Percentiles rank a stretch among this genome's conserved stretches.
phyloP scores from a whole-genome alignment of 2,329 filamentous ascomycete species.

The Trichoderma cornu-damae region DNA sequence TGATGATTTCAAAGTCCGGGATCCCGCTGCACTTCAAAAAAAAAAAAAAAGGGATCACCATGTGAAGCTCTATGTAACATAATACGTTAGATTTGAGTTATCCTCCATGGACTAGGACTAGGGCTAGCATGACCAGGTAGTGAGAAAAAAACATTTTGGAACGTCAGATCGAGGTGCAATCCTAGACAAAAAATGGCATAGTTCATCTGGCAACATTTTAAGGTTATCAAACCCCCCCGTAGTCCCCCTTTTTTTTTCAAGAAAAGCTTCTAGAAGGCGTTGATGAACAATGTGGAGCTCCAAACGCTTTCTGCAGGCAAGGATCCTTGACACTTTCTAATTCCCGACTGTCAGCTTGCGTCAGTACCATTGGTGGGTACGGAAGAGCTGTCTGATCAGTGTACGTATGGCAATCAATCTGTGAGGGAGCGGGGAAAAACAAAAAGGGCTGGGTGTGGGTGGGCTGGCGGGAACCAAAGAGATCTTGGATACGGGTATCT shows the following conservation, averaged over 20 bases:
- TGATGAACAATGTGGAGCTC: neutral
- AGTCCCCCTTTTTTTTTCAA: too few relatives aligned
- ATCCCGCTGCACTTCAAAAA: too few relatives aligned
- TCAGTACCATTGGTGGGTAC: neutral
- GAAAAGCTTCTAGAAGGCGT: neutral
- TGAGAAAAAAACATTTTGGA: neutral
- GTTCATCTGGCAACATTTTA: neutral
- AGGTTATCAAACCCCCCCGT: neutral
- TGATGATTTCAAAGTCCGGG: too few relatives aligned
- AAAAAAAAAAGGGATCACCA: too few relatives aligned
- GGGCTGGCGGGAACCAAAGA: too few relatives aligned
- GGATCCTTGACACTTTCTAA: too few relatives aligned
- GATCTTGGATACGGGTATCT: neutral
- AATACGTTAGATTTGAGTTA: too few relatives aligned
- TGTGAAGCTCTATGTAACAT: too few relatives aligned
- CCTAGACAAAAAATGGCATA: constrained; percentile 7
- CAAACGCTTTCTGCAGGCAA: neutral
- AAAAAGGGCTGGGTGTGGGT: too few relatives aligned
- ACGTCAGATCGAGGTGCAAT: neutral
- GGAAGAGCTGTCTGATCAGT: neutral
- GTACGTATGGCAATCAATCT: neutral
- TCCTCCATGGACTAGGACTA: neutral
- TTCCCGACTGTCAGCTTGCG: neutral
- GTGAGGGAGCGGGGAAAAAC: neutral
- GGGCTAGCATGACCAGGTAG: too few relatives aligned